Base-by-base conservation (phyloP, 176 grass and related monocot species). In the Tillandsia leiboldiana region DNA sequence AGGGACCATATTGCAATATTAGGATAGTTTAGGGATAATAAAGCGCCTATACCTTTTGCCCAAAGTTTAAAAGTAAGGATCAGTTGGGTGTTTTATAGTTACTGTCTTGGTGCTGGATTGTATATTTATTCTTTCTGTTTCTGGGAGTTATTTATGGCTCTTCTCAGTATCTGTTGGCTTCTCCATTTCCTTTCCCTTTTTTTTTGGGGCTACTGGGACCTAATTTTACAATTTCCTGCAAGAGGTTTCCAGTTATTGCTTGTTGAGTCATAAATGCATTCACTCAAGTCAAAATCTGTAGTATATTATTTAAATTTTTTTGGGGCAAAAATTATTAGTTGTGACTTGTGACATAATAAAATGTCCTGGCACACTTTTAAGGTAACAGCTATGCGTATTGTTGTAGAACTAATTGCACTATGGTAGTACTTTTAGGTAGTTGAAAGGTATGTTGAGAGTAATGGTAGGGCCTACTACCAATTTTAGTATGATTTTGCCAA, bases 261-360 rank as follows among this genome's bases (percentile, higher is more conserved):
- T 27, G 54, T n/a, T 62, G 56, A 64, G 63, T 73, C 33, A 73
- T 73, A 63, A 73, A 73, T 63, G 53, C 54, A 12, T 2, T 51
- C n/a, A 9, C 33, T 49, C n/a, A 63, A 14, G 17, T 73, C 57
- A 50, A 63, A 12, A 14, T 8, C 57, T 63, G 71, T 20, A 26
- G 48, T 17, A 49, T 47, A 48, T 15, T 22, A 15, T 14, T 63
- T 48, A 49, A 63, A 42, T 42, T 42, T 5, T 42, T 7, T 6
- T 4, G 33, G 33, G 9, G 26, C 10, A 49, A 13, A 11, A 15
- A 63, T 14, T 11, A 26, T 11, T 11, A 28, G 12, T 49, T 18
- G 42, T 51, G 24, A 24, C 24, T 1, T 11, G 63, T 64, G 71
- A 26, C 71, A 54, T 14, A 73, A 63, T 64, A 14, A 14, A 64